Conservation (phyloP, 306 rosid species). For the Acacia crassicarpa region DNA sequence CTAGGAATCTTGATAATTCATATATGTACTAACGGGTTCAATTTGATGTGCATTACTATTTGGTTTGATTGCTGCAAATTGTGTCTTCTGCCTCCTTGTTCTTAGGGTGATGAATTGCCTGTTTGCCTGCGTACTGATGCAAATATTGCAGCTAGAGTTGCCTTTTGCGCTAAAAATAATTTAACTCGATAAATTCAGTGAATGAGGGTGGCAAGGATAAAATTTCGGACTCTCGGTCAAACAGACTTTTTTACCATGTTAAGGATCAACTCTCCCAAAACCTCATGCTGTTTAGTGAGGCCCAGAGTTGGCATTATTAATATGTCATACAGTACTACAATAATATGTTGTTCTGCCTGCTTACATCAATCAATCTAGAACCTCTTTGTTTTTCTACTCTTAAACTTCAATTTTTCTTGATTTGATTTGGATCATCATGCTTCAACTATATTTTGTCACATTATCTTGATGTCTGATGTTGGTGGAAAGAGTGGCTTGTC, state of each 20-base stretch:
- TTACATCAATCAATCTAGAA: not conserved
- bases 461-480: not conserved
- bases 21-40: too few relatives aligned
- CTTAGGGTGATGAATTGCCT: too few relatives aligned
- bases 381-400: not conserved
- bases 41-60: too few relatives aligned
- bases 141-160: not conserved
- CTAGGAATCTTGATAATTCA: too few relatives aligned
- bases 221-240: not conserved
- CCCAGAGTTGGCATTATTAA: not conserved
- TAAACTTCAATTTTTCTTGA: conserved; percentile 17
- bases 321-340: not conserved
- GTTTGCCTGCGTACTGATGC: too few relatives aligned
- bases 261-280: conserved; percentile 1
- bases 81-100: too few relatives aligned
- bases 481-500: conserved; percentile 3
- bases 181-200: not conserved
- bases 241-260: not conserved
- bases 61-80: too few relatives aligned
- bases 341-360: not conserved
- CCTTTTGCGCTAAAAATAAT: not conserved
- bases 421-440: not conserved
- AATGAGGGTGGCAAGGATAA: not conserved
- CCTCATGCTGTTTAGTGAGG: not conserved
- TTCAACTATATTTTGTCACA: conserved; percentile 12